Percentiles rank a stretch among this genome's conserved stretches.
phyloP scores from a whole-genome alignment of 2,329 filamentous ascomycete genomes.

The Cercospora brassicicola region DNA sequence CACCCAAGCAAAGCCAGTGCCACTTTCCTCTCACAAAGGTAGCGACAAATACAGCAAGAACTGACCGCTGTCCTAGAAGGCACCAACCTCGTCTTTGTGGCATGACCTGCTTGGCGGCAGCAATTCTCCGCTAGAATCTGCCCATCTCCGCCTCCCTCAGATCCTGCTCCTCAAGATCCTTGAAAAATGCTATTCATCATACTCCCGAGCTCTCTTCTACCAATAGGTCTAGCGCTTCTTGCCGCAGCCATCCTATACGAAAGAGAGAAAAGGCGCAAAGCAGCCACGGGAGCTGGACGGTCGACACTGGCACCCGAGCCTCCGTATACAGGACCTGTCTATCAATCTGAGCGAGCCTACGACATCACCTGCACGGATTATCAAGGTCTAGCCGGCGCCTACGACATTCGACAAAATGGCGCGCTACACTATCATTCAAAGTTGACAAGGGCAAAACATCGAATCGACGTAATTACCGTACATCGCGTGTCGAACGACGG shows the following conservation, averaged over 20 bases:
- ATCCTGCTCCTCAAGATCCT: not conserved
- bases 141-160: not conserved
- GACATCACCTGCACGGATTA: constrained; percentile 1
- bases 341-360: not conserved
- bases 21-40: not conserved
- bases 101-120: not conserved
- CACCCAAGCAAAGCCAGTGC: not conserved
- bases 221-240: not conserved
- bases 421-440: not conserved
- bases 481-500: constrained; percentile 5
- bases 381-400: not conserved
- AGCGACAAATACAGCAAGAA: not conserved
- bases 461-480: not conserved
- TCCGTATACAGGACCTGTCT: constrained; percentile 2
- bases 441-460: not conserved
- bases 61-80: too few species aligned
- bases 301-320: not conserved
- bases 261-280: not conserved
- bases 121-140: not conserved
- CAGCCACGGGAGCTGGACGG: not conserved
- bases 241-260: not conserved
- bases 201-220: not conserved
- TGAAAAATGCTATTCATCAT: not conserved
- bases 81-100: not conserved
- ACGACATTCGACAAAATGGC: constrained; percentile 5